phyloP scores from a whole-genome alignment of 139 green algal species.

The Chlamydomonas sp. region DNA sequence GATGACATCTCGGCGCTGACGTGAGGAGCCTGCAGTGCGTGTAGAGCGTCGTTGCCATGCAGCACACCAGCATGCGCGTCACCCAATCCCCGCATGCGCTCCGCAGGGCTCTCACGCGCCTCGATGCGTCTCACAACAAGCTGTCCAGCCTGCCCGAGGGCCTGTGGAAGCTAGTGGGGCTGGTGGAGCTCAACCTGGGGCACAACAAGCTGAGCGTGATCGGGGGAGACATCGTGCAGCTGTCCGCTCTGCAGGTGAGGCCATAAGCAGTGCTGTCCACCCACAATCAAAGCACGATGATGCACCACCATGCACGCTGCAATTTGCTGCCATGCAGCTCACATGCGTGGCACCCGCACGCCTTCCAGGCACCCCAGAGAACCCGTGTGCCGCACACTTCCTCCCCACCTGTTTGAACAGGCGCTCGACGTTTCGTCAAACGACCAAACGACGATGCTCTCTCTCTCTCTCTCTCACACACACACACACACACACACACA shows the following conservation, averaged over 20 bases:
- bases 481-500: too few relatives aligned
- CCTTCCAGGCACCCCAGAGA: not conserved
- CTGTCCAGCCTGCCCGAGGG: not conserved
- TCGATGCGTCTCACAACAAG: constrained; percentile 2
- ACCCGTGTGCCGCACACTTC: too few relatives aligned
- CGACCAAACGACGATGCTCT: too few relatives aligned
- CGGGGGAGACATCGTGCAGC: not conserved
- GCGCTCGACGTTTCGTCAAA: too few relatives aligned
- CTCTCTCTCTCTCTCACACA: too few relatives aligned
- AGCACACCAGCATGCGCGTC: not conserved
- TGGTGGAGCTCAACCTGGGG: constrained; percentile 9
- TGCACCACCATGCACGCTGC: not conserved
- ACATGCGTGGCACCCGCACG: too few relatives aligned
- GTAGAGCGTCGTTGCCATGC: not conserved
- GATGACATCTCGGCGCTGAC: constrained; percentile 6
- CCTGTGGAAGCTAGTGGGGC: constrained; percentile 3
- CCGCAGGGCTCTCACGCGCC: not conserved
- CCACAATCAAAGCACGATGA: not conserved
- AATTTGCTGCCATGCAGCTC: not conserved
- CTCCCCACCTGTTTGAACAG: too few relatives aligned
- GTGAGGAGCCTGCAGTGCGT: not conserved
- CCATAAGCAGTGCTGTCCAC: not conserved
- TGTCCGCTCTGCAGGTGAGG: not conserved
- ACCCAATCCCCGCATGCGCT: not conserved
- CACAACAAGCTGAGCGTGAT: constrained; percentile 16